Evolutionary conservation across 2,329 filamentous ascomycete genomes (phyloP), one percentile per base, ranked within the genome.

Genomic region (Botrytis pseudocinerea): DNA sequence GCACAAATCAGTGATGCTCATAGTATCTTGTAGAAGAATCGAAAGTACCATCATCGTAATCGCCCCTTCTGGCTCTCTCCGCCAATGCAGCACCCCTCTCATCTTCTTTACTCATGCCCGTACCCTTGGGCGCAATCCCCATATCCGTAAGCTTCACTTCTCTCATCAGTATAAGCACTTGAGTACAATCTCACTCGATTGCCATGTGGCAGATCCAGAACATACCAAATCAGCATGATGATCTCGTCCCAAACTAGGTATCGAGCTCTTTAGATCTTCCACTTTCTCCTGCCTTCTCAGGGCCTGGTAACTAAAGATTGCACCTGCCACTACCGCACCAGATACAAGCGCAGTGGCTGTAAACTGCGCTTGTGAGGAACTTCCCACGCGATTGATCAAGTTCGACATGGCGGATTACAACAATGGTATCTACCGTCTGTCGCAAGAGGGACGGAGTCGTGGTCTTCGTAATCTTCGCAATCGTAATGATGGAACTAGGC

Each of bases 261-360:
- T 91, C 0, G 88, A 89, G 74, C 82, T 84, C 81, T 92, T 92
- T 16, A 92, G 82, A 73, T 87, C 83, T 59, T 85, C 83, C 8
- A 91, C 80, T 46, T 86, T 85, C 76, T 87, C 85, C 74, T 87
- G 84, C 44, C 87, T 81, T 74, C 87, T 85, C n/a, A 90, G 81
- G 57, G 85, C 85, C 80, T 92, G 90, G 77, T 89, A 90, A 32
- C 88, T 87, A 22, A 92, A 82, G 46, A 92, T 85, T 12, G 88
- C 83, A n/a, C 85, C 85, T 3, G 89, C 89, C 40, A 88, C 89
- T 0, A 89, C 84, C 14, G 86, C 87, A 28, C 89, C 90, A 0
- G 89, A 91, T 22, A 89, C 83, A 35, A 93, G 84, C 2, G 93
- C 93, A 0, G 93, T 94, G 4, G 91, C 88, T 28, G 90, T 87